Base-by-base conservation (phyloP, 192 early-diverging fungal species). In the Obelidium mucronatum region DNA sequence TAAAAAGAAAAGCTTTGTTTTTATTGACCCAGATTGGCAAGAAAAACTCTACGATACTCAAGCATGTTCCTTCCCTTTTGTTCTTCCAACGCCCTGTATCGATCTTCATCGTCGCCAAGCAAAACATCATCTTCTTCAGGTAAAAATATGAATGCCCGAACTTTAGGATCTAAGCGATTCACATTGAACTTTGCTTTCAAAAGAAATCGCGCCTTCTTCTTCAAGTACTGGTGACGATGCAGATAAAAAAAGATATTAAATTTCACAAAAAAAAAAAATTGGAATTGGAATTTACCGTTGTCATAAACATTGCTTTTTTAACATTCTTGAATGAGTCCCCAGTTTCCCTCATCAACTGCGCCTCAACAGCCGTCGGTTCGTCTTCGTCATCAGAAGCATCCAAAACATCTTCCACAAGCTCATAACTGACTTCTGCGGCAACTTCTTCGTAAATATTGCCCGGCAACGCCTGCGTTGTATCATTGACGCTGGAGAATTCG, bases 261-360 rank as follows among this genome's bases (percentile, higher is more conserved):
- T 13, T n/a, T n/a, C 66, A 42, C 37, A 68, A 13, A 58, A 24
- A 58, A 1, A 58, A 58, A 58, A 22, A 28, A 31, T n/a, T n/a
- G n/a, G n/a, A n/a, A n/a, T n/a, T n/a, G 26, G 55, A 31, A 11
- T 58, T 26, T 15, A 58, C 55, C 24, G 55, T 22, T 24, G 55
- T 24, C 55, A 58, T 58, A 58, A 28, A 58, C 55, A 58, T 58
- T 22, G 55, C 55, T 26, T 31, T 58, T 24, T 58, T 58, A 24
- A 24, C 55, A 22, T 26, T 11, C 39, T 36, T 34, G 13, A 63
- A 58, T 30, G 71, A 22, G 4, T 58, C 71, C 19, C 60, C 42
- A 65, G 48, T 60, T 64, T 73, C 71, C 19, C 26, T 39, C 33
- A 73, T 63, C 28, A 63, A 26, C 24, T 31, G 36, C 33, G n/a